Percentiles rank a stretch among this genome's conserved stretches.
phyloP scores from a whole-genome alignment of 441 rosid genomes.

The Kokia cookei region DNA sequence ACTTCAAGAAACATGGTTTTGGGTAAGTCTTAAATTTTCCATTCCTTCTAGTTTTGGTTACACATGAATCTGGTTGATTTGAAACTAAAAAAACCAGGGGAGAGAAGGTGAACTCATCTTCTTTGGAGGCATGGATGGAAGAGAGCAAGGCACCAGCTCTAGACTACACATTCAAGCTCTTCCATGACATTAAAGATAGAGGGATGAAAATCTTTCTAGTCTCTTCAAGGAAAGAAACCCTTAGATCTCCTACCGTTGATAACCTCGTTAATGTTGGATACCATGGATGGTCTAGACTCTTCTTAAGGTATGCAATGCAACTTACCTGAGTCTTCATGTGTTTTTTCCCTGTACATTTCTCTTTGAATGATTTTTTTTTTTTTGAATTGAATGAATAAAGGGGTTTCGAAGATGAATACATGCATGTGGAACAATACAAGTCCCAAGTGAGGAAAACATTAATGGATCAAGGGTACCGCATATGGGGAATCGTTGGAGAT shows the following conservation, averaged over 20 bases:
- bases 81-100: constrained; percentile 35
- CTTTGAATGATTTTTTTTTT: not conserved
- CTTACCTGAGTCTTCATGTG: not conserved
- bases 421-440: constrained; percentile 62
- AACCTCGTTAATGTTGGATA: constrained; percentile 80
- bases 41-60: not conserved
- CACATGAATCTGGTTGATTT: not conserved
- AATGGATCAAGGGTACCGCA: constrained; percentile 52
- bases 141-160: constrained; percentile 59
- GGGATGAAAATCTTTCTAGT: constrained; percentile 69
- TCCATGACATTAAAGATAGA: constrained; percentile 50
- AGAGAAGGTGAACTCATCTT: constrained; percentile 46
- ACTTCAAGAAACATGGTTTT: constrained; percentile 49
- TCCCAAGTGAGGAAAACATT: constrained; percentile 46
- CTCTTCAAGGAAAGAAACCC: constrained; percentile 66
- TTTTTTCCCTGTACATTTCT: not conserved
- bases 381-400: constrained; percentile 19
- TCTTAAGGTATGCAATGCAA: constrained; percentile 41
- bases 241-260: constrained; percentile 68
- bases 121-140: constrained; percentile 59
- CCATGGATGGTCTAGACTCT: constrained; percentile 73
- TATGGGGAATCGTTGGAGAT: constrained; percentile 77
- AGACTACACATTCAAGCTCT: constrained; percentile 43
- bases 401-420: constrained; percentile 55
- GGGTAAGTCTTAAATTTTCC: constrained; percentile 31